phyloP scores from a whole-genome alignment of 2,329 filamentous ascomycete species.

The Verticillium alfalfae region DNA sequence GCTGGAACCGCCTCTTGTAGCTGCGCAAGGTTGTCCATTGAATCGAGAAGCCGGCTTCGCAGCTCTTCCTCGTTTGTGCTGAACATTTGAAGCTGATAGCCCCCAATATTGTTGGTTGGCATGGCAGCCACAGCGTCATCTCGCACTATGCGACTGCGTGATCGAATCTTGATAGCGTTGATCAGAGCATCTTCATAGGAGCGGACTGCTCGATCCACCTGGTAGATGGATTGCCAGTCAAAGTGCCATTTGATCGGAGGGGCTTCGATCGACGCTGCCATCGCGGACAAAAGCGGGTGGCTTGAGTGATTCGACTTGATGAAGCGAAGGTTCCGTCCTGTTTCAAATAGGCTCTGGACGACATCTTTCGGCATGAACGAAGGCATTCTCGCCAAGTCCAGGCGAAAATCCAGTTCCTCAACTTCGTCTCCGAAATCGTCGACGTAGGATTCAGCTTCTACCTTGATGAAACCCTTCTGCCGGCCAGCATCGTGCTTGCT shows the following conservation, averaged over 20 bases:
- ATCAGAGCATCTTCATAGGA: slow-evolving; percentile 42
- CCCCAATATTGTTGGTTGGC: background rate
- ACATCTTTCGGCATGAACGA: slow-evolving; percentile 67
- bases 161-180: slow-evolving; percentile 19
- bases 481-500: slow-evolving; percentile 37
- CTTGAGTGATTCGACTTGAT: slow-evolving; percentile 64
- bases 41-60: slow-evolving; percentile 40
- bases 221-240: slow-evolving; percentile 63
- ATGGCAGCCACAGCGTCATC: background rate
- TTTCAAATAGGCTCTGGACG: slow-evolving; percentile 69
- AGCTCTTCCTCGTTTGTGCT: slow-evolving; percentile 41
- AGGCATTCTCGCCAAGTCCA: slow-evolving; percentile 63
- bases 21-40: slow-evolving; percentile 40
- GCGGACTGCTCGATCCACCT: slow-evolving; percentile 55
- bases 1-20: slow-evolving; percentile 20
- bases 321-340: slow-evolving; percentile 69
- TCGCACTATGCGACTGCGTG: background rate
- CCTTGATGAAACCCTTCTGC: slow-evolving; percentile 54
- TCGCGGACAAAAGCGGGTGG: slow-evolving; percentile 59
- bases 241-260: slow-evolving; percentile 64
- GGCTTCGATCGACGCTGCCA: slow-evolving; percentile 32
- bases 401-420: slow-evolving; percentile 54
- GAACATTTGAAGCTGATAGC: slow-evolving; percentile 37
- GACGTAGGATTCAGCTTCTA: slow-evolving; percentile 46
- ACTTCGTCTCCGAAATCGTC: slow-evolving; percentile 56